phyloP scores from a whole-genome alignment of 495 filamentous ascomycete genomes.

The Podospora conica region DNA sequence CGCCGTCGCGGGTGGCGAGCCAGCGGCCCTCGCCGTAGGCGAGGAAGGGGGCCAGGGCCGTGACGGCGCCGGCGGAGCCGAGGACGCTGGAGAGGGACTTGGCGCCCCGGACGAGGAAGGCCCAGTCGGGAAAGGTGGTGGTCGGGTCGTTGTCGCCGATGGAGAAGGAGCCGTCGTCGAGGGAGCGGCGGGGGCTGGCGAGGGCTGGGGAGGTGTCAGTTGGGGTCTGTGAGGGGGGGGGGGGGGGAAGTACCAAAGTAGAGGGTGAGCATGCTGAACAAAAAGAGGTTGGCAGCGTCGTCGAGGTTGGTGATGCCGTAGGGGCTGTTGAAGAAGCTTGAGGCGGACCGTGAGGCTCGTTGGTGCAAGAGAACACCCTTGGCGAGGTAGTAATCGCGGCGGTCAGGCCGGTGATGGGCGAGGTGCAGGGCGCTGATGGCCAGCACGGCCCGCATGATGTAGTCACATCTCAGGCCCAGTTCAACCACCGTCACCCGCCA shows the following conservation, averaged over 20 bases:
- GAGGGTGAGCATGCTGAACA: slow-evolving; percentile 33
- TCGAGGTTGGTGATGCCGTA: slow-evolving; percentile 6
- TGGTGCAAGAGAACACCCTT: slow-evolving; percentile 47
- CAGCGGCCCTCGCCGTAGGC: slow-evolving; percentile 22
- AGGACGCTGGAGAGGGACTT: slow-evolving; percentile 23
- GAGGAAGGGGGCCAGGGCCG: slow-evolving; percentile 22
- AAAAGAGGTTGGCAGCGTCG: slow-evolving; percentile 23
- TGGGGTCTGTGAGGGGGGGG: not conserved
- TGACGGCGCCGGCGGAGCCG: slow-evolving; percentile 14
- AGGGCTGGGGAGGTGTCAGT: slow-evolving; percentile 8
- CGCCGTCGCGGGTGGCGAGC: slow-evolving; percentile 10
- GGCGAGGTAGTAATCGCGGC: slow-evolving; percentile 42
- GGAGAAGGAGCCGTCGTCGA: slow-evolving; percentile 25
- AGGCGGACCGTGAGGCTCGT: slow-evolving; percentile 29
- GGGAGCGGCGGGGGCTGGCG: slow-evolving; percentile 24
- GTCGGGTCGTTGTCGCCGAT: slow-evolving; percentile 13
- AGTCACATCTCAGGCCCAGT: slow-evolving; percentile 44
- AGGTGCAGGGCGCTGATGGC: slow-evolving; percentile 50
- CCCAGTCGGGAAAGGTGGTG: slow-evolving; percentile 30
- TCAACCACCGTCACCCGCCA: slow-evolving; percentile 33
- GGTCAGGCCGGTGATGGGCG: slow-evolving; percentile 37
- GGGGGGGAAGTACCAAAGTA: slow-evolving; percentile 22
- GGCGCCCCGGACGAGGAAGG: slow-evolving; percentile 29
- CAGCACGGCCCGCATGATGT: slow-evolving; percentile 51
- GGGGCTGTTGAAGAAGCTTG: slow-evolving; percentile 17